Evolutionary conservation across 2,329 filamentous ascomycete genomes (phyloP).

Genomic region (Trichocomaceae sp.): DNA sequence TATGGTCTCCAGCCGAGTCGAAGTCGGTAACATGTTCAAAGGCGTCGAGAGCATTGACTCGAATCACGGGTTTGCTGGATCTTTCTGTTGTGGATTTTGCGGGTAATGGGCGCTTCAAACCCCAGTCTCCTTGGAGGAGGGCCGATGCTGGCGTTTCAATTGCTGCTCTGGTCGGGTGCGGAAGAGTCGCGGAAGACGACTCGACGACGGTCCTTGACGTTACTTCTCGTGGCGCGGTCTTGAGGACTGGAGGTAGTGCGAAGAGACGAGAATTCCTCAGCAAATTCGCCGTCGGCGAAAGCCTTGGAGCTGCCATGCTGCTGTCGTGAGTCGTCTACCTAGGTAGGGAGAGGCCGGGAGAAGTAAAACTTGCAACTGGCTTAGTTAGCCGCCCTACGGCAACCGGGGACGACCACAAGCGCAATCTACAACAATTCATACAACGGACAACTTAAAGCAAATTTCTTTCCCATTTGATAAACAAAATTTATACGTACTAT

Average conservation of each 20-base stretch:
- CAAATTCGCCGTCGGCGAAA: constrained; percentile 59
- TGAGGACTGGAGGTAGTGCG: constrained; percentile 71
- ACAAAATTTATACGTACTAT: neutral
- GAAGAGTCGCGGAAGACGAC: constrained; percentile 65
- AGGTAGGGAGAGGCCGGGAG: constrained; percentile 15
- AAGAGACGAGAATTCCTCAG: constrained; percentile 86
- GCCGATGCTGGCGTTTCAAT: constrained; percentile 71
- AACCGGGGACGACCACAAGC: neutral
- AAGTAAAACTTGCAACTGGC: constrained; percentile 21
- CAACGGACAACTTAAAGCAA: neutral
- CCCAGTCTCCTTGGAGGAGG: constrained; percentile 78
- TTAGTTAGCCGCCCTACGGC: neutral
- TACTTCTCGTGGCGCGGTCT: constrained; percentile 50
- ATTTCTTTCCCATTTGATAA: neutral
- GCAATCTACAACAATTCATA: too few relatives aligned
- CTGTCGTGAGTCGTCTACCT: constrained; percentile 15
- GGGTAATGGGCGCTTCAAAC: constrained; percentile 78
- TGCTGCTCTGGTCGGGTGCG: constrained; percentile 74
- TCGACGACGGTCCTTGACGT: constrained; percentile 43
- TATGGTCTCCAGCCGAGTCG: constrained; percentile 72
- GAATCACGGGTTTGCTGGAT: constrained; percentile 63
- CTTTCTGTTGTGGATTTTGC: constrained; percentile 65
- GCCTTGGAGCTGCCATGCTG: constrained; percentile 36
- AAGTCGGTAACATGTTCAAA: constrained; percentile 87
- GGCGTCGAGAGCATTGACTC: constrained; percentile 73